Percentiles rank a stretch among this genome's conserved stretches.
Conservation (phyloP, 2,329 filamentous ascomycete species). For the Aspergillus sojae region DNA sequence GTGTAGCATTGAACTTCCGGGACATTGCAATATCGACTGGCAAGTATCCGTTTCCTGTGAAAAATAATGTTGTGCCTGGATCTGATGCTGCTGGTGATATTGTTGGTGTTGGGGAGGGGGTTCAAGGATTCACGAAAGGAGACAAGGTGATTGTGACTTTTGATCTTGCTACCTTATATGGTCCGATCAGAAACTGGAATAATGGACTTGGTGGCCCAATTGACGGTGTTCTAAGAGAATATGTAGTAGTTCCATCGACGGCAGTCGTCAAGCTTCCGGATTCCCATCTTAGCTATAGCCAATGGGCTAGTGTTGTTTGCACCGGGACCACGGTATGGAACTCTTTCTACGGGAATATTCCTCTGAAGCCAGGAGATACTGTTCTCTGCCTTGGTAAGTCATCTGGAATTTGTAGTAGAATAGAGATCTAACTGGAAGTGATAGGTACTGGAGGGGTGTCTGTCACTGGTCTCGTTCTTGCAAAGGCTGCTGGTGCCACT, state of each 20-base stretch:
- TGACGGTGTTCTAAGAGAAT: constrained; percentile 44
- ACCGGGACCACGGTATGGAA: constrained; percentile 49
- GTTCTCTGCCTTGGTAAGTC: constrained; percentile 29
- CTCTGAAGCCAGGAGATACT: constrained; percentile 19
- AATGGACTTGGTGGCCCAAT: constrained; percentile 29
- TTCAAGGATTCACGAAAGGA: constrained; percentile 54
- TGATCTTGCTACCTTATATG: constrained; percentile 13
- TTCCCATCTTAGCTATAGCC: constrained; percentile 29
- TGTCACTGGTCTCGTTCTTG: constrained; percentile 42
- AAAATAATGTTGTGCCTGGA: constrained; percentile 47
- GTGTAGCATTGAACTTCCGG: constrained; percentile 45
- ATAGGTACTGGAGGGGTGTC: constrained; percentile 48
- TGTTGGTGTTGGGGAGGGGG: constrained; percentile 51
- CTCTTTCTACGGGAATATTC: constrained; percentile 41
- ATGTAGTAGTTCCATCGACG: constrained; percentile 37
- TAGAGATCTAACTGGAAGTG: constrained; percentile 24
- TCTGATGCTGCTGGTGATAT: constrained; percentile 48
- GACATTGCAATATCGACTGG: constrained; percentile 46
- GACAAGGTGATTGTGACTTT: constrained; percentile 49
- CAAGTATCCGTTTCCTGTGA: constrained; percentile 51
- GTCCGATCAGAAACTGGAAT: constrained; percentile 7
- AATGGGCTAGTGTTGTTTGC: constrained; percentile 38
- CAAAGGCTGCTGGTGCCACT: constrained; percentile 48
- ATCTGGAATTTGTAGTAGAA: background rate
- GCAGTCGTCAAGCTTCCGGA: constrained; percentile 39